Percentiles rank a stretch among this genome's conserved stretches.
Conservation (phyloP, 208 protist species). For the Crithidia brevicula region DNA sequence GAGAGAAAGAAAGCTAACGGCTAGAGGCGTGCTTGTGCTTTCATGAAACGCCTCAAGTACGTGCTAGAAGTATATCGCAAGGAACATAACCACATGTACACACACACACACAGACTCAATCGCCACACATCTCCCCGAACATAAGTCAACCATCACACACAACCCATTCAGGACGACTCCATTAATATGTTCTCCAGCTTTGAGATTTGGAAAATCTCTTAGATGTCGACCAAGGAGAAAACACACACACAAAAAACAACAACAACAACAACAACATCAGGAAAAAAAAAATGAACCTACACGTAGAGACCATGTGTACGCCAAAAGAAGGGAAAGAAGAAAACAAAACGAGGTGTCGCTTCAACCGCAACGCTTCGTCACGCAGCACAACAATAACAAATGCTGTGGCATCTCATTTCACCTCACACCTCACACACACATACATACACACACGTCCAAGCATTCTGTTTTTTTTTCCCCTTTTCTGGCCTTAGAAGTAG, state of each 20-base stretch:
- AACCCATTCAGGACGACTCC: too few species aligned
- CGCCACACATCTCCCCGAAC: too few species aligned
- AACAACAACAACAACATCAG: background rate
- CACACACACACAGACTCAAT: background rate
- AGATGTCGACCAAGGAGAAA: too few species aligned
- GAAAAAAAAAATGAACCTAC: background rate
- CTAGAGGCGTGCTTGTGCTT: too few species aligned
- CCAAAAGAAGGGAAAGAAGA: constrained; percentile 3
- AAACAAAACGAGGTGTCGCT: too few species aligned
- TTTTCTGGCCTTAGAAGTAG: constrained; percentile 61
- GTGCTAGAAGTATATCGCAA: too few species aligned
- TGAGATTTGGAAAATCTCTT: background rate
- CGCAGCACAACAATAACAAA: background rate
- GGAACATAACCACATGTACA: background rate
- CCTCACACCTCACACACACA: too few species aligned
- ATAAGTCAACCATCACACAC: too few species aligned
- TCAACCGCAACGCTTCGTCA: too few species aligned
- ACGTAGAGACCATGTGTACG: too few species aligned
- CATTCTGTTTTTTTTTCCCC: background rate
- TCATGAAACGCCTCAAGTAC: too few species aligned
- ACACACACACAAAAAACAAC: background rate
- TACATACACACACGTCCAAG: background rate
- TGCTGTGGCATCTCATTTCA: background rate
- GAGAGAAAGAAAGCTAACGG: background rate
- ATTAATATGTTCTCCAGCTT: too few species aligned